Evolutionary conservation across 768 basidiomycete species (phyloP), one percentile per base, ranked within the genome.

Genomic region (Tephrocybe sp.): DNA sequence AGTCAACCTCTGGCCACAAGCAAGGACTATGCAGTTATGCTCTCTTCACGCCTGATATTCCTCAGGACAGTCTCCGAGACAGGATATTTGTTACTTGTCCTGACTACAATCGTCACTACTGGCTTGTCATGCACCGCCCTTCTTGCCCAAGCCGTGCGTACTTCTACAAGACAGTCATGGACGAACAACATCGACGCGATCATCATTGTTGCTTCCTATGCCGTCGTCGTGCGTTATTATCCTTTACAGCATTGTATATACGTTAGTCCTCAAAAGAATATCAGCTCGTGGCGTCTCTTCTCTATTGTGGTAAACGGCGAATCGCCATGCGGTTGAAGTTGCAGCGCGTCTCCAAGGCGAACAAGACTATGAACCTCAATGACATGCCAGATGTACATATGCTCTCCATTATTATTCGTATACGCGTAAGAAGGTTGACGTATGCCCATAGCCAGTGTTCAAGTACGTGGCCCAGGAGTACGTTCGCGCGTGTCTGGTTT

Each of bases 391-490:
- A 80, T 60, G 88, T 83, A 37, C 53, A 73, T 61, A n/a, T n/a
- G n/a, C n/a, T n/a, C n/a, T n/a, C n/a, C n/a, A n/a, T 33, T 22
- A 11, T 33, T 13, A 9, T 22, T 2, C 22, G 11, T 24, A n/a
- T n/a, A 36, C 27, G 18, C 3, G 10, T 6, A 13, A 24, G 3
- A 3, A 31, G 12, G 24, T 39, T 29, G 41, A 31, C 18, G 29
- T 22, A 12, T 37, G 12, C 27, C 1, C 4, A n/a, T 42, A 91
- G 88, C 63, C 73, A 5, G 84, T 90, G 16, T 78, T 82, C 56
- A 73, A 77, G 47, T 86, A 84, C 56, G 78, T 91, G 49, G 71
- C 76, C 44, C 84, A 85, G 61, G 89, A 92, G 60, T 89, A 84
- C 63, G 75, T 82, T n/a, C 84, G 89, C 21, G 71, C 82, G 16